Percentiles rank a stretch among this genome's conserved stretches.
Conservation (phyloP, 1,139 yeast species). For the Nakaseomyces nivariensis region DNA sequence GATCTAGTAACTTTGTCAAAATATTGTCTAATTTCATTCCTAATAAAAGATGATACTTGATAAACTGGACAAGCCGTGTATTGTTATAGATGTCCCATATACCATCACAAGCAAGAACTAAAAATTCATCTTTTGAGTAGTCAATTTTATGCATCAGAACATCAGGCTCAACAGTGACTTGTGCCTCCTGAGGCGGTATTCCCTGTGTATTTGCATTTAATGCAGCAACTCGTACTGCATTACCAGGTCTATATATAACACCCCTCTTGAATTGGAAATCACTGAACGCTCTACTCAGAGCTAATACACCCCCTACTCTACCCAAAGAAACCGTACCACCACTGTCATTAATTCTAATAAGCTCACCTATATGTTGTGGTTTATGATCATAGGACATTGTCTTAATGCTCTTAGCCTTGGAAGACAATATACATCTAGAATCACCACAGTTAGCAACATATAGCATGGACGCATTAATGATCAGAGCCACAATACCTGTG, state of each 20-base stretch:
- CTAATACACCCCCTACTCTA: slow-evolving; percentile 64
- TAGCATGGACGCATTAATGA: slow-evolving; percentile 37
- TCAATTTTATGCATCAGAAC: slow-evolving; percentile 42
- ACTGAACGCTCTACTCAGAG: slow-evolving; percentile 68
- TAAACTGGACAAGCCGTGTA: slow-evolving; percentile 41
- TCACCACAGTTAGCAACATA: slow-evolving; percentile 69
- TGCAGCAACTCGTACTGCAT: slow-evolving; percentile 3
- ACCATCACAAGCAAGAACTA: slow-evolving; percentile 68
- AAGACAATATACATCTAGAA: slow-evolving; percentile 54
- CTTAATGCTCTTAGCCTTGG: slow-evolving; percentile 36
- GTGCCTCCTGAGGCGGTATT: slow-evolving; percentile 32
- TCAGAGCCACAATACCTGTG: slow-evolving; percentile 50
- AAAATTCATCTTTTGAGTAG: slow-evolving; percentile 47
- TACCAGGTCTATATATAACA: slow-evolving; percentile 28
- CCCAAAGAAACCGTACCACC: slow-evolving; percentile 63
- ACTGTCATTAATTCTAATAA: slow-evolving; percentile 60
- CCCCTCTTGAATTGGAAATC: slow-evolving; percentile 56
- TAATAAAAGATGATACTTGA: slow-evolving; percentile 47
- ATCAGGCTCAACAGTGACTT: slow-evolving; percentile 63
- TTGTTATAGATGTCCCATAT: slow-evolving; percentile 72
- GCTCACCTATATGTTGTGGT: slow-evolving; percentile 66
- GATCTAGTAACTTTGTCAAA: slow-evolving; percentile 49
- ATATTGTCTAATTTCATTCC: slow-evolving; percentile 54
- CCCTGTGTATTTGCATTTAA: slow-evolving; percentile 9
- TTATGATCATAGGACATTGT: slow-evolving; percentile 67